Evolutionary conservation across 2,329 filamentous ascomycete genomes (phyloP).

Genomic region (Diplocarpon mali): DNA sequence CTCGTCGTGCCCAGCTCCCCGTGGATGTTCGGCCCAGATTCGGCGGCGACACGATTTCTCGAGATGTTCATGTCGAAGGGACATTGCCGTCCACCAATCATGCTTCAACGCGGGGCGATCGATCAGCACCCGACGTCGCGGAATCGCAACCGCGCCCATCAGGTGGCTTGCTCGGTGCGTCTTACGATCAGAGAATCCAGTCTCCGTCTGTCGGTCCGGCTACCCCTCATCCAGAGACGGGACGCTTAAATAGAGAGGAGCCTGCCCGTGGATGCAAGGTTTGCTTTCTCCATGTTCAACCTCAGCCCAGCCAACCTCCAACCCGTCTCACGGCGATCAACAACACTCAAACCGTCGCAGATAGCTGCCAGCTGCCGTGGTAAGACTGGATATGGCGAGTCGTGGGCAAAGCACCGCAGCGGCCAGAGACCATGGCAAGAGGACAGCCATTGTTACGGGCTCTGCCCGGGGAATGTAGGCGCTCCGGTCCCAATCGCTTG

Average conservation of each 20-base stretch:
- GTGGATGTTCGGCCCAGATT: too few relatives aligned
- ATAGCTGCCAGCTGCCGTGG: neutral
- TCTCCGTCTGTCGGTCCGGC: neutral
- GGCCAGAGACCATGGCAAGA: constrained; percentile 23
- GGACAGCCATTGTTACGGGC: constrained; percentile 31
- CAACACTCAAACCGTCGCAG: neutral
- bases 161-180: neutral
- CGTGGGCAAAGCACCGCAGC: constrained; percentile 18
- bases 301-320: too few relatives aligned
- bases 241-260: too few relatives aligned
- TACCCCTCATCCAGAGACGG: neutral
- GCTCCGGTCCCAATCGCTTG: neutral
- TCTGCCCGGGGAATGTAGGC: constrained; percentile 31
- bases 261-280: too few relatives aligned
- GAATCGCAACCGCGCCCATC: neutral
- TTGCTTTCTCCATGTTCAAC: too few relatives aligned
- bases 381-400: constrained; percentile 6
- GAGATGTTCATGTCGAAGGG: too few relatives aligned
- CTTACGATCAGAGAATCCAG: neutral
- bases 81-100: neutral
- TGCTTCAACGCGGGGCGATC: neutral
- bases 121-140: neutral
- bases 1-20: too few relatives aligned
- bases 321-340: neutral
- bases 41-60: too few relatives aligned